Evolutionary conservation across 1,284 basidiomycete genomes (phyloP).

Genomic region (Irpex sp.): DNA sequence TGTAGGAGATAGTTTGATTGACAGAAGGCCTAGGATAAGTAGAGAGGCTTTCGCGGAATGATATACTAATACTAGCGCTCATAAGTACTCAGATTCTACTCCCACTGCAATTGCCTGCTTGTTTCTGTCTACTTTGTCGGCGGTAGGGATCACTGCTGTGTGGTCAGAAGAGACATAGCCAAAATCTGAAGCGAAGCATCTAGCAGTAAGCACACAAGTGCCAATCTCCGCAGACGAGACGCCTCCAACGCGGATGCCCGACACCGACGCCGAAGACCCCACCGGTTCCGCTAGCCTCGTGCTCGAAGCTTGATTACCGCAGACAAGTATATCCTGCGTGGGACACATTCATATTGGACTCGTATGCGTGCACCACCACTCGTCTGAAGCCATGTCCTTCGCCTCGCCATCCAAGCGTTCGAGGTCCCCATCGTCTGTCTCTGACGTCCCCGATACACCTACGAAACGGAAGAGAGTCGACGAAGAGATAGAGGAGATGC

Average conservation of each 20-base stretch:
- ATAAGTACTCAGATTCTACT: too few relatives aligned
- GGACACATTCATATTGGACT: neutral
- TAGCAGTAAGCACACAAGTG: neutral
- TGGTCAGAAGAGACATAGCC: too few relatives aligned
- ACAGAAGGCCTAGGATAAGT: too few relatives aligned
- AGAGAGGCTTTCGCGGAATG: neutral
- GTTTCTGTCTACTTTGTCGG: too few relatives aligned
- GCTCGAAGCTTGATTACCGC: neutral
- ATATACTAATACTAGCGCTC: too few relatives aligned
- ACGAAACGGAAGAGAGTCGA: slow-evolving; percentile 19
- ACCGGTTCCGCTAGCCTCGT: neutral
- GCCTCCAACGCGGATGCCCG: neutral
- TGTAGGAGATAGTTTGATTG: too few relatives aligned
- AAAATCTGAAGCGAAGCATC: too few relatives aligned
- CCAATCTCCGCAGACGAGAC: neutral
- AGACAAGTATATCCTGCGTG: neutral
- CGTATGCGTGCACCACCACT: too few relatives aligned
- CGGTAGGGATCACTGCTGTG: rapidly evolving
- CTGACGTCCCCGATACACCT: slow-evolving; percentile 3
- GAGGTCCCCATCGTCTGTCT: neutral
- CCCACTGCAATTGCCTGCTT: neutral
- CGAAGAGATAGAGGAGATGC: slow-evolving; percentile 14
- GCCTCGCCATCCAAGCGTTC: neutral
- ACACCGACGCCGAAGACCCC: neutral
- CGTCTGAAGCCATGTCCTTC: neutral